Evolutionary conservation across 2,329 filamentous ascomycete species (phyloP), one percentile per base, ranked within the genome.

Genomic region (Aspergillus ruber): DNA sequence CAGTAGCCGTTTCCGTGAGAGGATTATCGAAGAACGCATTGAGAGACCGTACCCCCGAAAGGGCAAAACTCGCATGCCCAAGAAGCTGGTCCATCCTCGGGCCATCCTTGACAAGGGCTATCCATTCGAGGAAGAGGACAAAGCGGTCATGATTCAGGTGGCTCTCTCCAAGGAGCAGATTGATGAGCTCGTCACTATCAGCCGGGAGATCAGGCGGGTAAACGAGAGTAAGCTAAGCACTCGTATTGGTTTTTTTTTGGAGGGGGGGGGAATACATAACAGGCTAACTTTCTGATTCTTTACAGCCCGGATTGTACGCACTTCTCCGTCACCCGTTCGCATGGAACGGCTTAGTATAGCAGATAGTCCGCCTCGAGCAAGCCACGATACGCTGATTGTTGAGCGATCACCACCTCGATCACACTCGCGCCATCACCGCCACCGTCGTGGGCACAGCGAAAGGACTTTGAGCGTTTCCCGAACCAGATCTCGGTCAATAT

Each of bases 81-180:
- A 81, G 50, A 81, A 85, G 48, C 75, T 95, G 50, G 88, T 94
- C 12, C 86, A 87, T 54, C 85, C 86, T 64, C 79, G 84, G 51
- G 90, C 88, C 1, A 79, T 96, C 29, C 84, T 87, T 52, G 88
- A 95, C 54, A 75, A 95, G 12, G 85, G 87, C 10, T 95, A 95
- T 67, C 88, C 88, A 0, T 96, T 84, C 59, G 79, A 88, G 47
- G 87, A 94, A 72, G 55, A 93, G 87, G 88, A 86, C 35, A 84
- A 86, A 56, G 86, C 85, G 18, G 82, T 93, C 57, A 80, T 95
- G 45, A 83, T 97, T 29, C 82, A 86, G 57, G 85, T 88, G 62
- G 90, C 91, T 8, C 77, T 97, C 4, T 87, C 88, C 13, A 90
- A 94, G 58, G 83, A 91, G 15, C 89, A 95, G 58, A 96, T 96